These are phyloP conservation scores for Panicum virgatum DNA, from an alignment of 202 grass and related monocot genomes.

Conservation along the genomic window DNA sequence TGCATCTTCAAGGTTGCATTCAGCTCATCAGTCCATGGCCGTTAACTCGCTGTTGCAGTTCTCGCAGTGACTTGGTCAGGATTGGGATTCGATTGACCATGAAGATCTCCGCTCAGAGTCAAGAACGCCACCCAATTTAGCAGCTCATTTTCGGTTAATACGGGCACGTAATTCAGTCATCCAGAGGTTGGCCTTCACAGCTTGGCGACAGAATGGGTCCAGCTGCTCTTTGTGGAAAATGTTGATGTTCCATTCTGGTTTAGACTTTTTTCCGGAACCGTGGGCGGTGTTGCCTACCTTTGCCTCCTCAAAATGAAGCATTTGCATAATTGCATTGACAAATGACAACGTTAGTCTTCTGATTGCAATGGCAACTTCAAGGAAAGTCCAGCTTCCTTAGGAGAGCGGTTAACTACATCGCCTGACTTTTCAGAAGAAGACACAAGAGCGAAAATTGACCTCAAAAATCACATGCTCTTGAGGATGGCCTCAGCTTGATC, in stretches of 20 bases:
- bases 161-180: neutral
- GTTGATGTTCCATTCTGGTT: neutral
- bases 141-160: neutral
- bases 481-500: neutral
- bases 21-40: neutral
- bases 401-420: neutral
- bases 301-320: neutral
- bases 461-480: neutral
- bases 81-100: neutral
- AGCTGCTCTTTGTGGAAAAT: neutral
- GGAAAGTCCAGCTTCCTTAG: neutral
- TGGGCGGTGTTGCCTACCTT: neutral
- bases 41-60: neutral
- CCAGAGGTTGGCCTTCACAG: neutral
- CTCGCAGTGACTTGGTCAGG: slow-evolving; percentile 28
- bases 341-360: too few relatives aligned
- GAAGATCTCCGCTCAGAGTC: neutral
- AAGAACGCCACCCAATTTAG: slow-evolving; percentile 13
- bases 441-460: neutral
- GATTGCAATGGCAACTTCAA: neutral
- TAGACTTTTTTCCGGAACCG: neutral
- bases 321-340: neutral
- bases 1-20: neutral
- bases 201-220: neutral
- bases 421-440: neutral